These are phyloP conservation scores for Lachancea kluyveri DNA, from an alignment of 805 yeast genomes.

Conservation along the genomic window DNA sequence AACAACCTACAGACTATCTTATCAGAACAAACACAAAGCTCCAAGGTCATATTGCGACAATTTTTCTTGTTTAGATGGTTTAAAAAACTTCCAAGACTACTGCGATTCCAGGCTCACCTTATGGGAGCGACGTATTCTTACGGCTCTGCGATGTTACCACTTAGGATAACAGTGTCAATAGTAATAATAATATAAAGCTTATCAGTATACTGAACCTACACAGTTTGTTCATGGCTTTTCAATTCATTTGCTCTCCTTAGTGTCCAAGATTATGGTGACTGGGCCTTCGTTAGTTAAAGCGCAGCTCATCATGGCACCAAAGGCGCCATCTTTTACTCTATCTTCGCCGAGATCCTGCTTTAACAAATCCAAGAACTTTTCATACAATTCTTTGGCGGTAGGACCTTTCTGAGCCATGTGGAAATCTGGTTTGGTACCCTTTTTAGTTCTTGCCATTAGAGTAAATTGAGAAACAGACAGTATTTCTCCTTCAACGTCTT, in stretches of 20 bases:
- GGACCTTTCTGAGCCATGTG: constrained; percentile 85
- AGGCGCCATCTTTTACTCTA: constrained; percentile 78
- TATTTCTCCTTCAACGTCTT: constrained; percentile 64
- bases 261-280: constrained; percentile 78
- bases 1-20: no score
- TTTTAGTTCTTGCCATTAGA: constrained; percentile 72
- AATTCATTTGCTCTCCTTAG: constrained; percentile 32
- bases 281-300: constrained; percentile 88
- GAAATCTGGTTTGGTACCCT: constrained; percentile 94
- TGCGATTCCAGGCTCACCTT: no score
- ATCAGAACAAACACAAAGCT: no score
- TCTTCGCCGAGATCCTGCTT: constrained; percentile 49
- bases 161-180: no score
- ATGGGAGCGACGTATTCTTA: no score
- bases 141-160: no score
- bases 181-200: no score
- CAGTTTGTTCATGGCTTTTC: no score
- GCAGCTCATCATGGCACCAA: constrained; percentile 98
- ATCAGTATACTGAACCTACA: no score
- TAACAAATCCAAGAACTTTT: constrained; percentile 44
- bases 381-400: constrained; percentile 38
- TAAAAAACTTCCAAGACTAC: no score
- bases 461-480: constrained; percentile 92
- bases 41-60: no score
- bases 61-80: no score